Evolutionary conservation across 1,284 basidiomycete species (phyloP).

Genomic region (Cerioporus squamosus): DNA sequence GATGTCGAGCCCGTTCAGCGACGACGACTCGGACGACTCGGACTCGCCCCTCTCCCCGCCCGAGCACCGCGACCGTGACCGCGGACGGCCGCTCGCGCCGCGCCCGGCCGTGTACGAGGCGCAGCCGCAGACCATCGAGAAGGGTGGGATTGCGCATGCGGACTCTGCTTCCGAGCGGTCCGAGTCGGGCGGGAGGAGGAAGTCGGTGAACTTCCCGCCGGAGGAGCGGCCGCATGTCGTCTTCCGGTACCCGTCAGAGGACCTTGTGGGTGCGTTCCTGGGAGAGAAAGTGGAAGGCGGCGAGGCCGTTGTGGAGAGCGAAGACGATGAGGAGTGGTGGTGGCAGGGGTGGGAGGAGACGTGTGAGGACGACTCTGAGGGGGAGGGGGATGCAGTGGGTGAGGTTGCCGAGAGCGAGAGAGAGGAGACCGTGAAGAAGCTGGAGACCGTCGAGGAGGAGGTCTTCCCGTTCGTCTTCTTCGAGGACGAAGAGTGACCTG

Average conservation of each 20-base stretch:
- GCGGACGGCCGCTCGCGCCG: background rate
- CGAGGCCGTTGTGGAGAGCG: constrained; percentile 3
- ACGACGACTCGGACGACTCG: constrained; percentile 13
- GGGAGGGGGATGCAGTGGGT: background rate
- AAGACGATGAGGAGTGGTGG: constrained; percentile 26
- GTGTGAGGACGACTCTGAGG: constrained; percentile 14
- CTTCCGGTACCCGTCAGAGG: constrained; percentile 29
- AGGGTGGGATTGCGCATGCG: constrained; percentile 4
- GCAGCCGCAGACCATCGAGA: constrained; percentile 14
- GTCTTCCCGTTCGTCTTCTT: background rate
- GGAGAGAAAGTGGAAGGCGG: constrained; percentile 9
- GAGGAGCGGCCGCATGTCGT: constrained; percentile 24
- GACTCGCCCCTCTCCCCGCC: constrained; percentile 14
- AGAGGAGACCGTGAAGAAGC: background rate
- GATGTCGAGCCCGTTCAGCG: constrained; percentile 15
- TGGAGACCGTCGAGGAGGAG: background rate
- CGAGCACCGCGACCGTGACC: background rate
- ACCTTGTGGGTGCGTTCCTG: constrained; percentile 18
- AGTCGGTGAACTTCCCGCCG: constrained; percentile 28
- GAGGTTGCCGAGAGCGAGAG: background rate
- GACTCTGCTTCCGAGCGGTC: background rate
- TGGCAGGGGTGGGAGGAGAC: constrained; percentile 32
- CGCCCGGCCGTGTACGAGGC: constrained; percentile 17
- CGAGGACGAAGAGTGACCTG: constrained; percentile 1
- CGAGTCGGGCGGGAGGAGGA: constrained; percentile 10